Conservation (phyloP, 371 early-diverging fungal genomes). For the Funneliformis caledonium region DNA sequence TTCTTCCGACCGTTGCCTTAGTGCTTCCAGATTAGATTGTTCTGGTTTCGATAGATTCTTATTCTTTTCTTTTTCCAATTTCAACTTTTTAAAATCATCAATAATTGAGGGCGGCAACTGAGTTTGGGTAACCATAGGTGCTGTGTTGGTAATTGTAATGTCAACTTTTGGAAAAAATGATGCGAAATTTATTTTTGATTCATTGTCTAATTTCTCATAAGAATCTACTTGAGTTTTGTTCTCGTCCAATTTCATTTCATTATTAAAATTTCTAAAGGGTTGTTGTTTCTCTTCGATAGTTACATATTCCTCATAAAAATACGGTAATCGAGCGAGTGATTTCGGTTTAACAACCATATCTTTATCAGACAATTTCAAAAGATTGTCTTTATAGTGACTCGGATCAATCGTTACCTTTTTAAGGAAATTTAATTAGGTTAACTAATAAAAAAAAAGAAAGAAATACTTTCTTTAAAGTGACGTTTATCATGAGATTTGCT, state of each 20-base stretch:
- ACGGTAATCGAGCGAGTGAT: background rate
- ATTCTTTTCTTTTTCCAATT: background rate
- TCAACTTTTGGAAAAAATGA: background rate
- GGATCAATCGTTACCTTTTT: conserved; percentile 73
- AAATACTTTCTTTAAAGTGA: background rate
- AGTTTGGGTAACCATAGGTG: background rate
- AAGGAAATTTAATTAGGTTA: background rate
- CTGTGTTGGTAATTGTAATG: background rate
- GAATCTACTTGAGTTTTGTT: background rate
- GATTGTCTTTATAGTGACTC: conserved; percentile 69
- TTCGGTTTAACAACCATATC: background rate
- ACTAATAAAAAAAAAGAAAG: background rate
- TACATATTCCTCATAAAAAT: background rate
- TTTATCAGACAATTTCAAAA: conserved; percentile 56
- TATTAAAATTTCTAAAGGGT: background rate
- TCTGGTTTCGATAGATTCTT: conserved; percentile 7
- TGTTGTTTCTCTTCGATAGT: background rate
- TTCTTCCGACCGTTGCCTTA: conserved; percentile 25
- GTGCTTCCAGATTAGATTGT: conserved; percentile 35
- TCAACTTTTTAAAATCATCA: conserved; percentile 25
- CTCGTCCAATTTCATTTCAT: background rate
- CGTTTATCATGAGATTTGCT: background rate
- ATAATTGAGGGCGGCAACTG: conserved; percentile 30
- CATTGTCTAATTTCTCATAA: background rate
- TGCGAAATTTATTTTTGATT: background rate